A percentile compares a stretch with the other conserved stretches of the same genome.
These are phyloP conservation scores for Corchorus olitorius DNA, from an alignment of 345 rosid species.

Conservation along the genomic window DNA sequence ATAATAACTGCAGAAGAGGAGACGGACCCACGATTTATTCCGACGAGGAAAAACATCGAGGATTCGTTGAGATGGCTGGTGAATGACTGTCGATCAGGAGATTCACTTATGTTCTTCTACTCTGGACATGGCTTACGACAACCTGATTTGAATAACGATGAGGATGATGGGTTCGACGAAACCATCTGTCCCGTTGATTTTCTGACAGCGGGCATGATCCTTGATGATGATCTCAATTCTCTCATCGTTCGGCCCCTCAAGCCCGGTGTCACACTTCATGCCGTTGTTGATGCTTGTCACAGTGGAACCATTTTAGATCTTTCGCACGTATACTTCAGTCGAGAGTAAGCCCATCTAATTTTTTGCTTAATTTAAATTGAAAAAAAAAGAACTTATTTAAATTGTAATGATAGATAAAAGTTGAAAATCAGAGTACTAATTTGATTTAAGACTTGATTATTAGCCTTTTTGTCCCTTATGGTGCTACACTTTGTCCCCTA, in stretches of 20 bases:
- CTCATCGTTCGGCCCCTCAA: constrained; percentile 49
- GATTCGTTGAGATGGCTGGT: constrained; percentile 54
- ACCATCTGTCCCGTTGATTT: constrained; percentile 62
- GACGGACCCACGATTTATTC: constrained; percentile 19
- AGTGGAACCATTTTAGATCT: constrained; percentile 74
- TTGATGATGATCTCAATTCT: constrained; percentile 47
- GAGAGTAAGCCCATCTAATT: constrained; percentile 28
- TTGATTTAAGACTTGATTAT: too few relatives aligned
- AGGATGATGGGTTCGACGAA: constrained; percentile 62
- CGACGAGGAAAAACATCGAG: constrained; percentile 54
- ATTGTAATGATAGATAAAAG: too few relatives aligned
- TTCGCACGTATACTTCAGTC: constrained; percentile 31
- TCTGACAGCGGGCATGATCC: constrained; percentile 45
- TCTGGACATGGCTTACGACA: constrained; percentile 62
- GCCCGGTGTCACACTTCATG: constrained; percentile 55
- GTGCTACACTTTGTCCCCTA: too few relatives aligned
- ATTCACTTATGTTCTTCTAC: constrained; percentile 59
- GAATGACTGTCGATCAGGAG: constrained; percentile 36
- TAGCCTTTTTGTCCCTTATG: too few relatives aligned
- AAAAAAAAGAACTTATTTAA: too few relatives aligned
- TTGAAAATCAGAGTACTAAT: too few relatives aligned
- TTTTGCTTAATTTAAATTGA: too few relatives aligned
- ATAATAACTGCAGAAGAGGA: constrained; percentile 40
- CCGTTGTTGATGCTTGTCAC: constrained; percentile 69
- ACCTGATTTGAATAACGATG: constrained; percentile 45